Evolutionary conservation across 2,329 filamentous ascomycete genomes (phyloP), one percentile per base, ranked within the genome.

Genomic region (Cadophora luteo-olivacea): DNA sequence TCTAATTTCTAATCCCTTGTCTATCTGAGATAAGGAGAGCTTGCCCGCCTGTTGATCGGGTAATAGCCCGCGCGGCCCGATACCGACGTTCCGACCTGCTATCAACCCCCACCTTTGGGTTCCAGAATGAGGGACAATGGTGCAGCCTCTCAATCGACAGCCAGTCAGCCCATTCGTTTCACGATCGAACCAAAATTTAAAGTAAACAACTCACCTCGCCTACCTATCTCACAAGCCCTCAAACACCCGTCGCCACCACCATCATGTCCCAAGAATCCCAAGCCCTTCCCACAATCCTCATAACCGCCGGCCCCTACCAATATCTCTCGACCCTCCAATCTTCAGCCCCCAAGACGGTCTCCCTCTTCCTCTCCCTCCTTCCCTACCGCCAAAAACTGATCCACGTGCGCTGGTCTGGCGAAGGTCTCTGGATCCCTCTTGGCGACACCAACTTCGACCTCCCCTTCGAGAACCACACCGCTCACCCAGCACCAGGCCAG

Each of bases 381-480:
- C 74, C 74, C 24, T 76, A 76, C 36, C 60, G 24, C 11, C 73
- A 76, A 55, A 74, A 74, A 38, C 36, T 75, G 9, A 76, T 76
- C 52, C 74, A 76, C 63, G 73, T 74, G 5, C 74, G 74, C 61
- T 76, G 74, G 74, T 73, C 70, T 32, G 74, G 74, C 9, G 73
- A 76, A 66, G 73, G 66, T 1, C 55, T 75, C 64, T 76, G 74
- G 74, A 75, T 75, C 55, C 72, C 74, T 6, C 62, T 76, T 9
- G 75, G 75, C 12, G 72, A 74, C 29, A 73, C 65, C 0, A 54
- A 75, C 16, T 75, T 75, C 33, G 69, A 65, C 6, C 54, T 75
- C 9, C 64, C 72, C 2, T 74, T 71, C 51, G 74, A 76, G 29
- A 75, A 75, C 48, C 72, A 75, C 48, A 75, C 73, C 4, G 60